phyloP scores from a whole-genome alignment of 2,329 filamentous ascomycete species.

The Penicillium janthinellum region DNA sequence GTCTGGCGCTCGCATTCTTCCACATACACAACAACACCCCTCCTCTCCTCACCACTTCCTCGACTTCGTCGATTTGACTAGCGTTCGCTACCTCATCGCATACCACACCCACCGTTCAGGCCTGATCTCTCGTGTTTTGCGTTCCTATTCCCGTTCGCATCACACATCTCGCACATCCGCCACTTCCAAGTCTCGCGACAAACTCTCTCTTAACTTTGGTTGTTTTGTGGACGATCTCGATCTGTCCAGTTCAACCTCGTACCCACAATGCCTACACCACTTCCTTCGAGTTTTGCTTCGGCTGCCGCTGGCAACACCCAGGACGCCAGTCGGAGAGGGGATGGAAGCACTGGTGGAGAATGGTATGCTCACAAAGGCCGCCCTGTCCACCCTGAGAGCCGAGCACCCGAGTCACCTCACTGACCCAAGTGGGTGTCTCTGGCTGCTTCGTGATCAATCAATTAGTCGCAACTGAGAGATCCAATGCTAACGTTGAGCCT shows the following conservation, averaged over 20 bases:
- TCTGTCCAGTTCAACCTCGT: constrained; percentile 25
- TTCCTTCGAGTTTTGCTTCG: constrained; percentile 82
- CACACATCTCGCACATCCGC: constrained; percentile 24
- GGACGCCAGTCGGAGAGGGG: constrained; percentile 61
- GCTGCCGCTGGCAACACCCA: constrained; percentile 74
- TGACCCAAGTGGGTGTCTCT: not conserved
- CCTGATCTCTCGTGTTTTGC: constrained; percentile 25
- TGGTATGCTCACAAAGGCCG: constrained; percentile 59
- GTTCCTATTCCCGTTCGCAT: constrained; percentile 28
- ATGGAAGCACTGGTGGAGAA: constrained; percentile 66
- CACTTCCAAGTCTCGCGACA: constrained; percentile 28
- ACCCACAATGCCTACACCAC: constrained; percentile 67
- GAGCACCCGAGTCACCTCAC: not conserved
- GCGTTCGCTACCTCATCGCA: constrained; percentile 16
- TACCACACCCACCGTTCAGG: constrained; percentile 15
- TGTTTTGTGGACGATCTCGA: constrained; percentile 28
- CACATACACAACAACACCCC: constrained; percentile 23
- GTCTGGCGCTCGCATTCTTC: constrained; percentile 34
- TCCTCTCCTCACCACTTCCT: not conserved
- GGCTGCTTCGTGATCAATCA: not conserved
- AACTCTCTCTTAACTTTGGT: constrained; percentile 21
- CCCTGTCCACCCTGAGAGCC: not conserved
- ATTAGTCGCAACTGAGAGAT: constrained; percentile 13
- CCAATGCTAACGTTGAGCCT: constrained; percentile 21
- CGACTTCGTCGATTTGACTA: constrained; percentile 24